These are phyloP conservation scores for Sisymbrium altissimum DNA, from an alignment of 345 rosid genomes.

Conservation along the genomic window DNA sequence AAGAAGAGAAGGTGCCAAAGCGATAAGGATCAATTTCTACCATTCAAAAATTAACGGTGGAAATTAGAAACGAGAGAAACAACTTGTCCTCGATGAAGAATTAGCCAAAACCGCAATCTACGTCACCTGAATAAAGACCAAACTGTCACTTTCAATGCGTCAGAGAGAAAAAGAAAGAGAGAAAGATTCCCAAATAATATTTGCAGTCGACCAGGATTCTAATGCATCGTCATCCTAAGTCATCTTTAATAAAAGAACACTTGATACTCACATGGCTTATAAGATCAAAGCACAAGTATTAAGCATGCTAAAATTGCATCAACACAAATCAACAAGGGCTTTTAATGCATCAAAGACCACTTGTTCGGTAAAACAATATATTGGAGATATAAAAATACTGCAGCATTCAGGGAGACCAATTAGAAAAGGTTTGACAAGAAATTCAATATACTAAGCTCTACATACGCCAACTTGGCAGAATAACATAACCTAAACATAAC, in stretches of 20 bases:
- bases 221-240: constrained; percentile 5
- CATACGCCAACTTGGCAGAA: neutral
- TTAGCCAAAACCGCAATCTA: constrained; percentile 32
- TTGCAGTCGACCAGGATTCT: constrained; percentile 22
- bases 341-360: neutral
- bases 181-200: constrained; percentile 16
- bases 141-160: constrained; percentile 34
- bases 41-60: constrained; percentile 41
- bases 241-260: neutral
- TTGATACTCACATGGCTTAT: constrained; percentile 9
- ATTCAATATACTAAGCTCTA: neutral
- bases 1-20: constrained; percentile 18
- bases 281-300: neutral
- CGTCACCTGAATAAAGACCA: constrained; percentile 30
- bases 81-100: constrained; percentile 17
- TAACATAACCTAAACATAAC: neutral
- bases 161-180: constrained; percentile 26
- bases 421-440: neutral
- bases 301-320: neutral
- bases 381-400: neutral
- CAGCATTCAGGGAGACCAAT: neutral
- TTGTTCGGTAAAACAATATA: neutral
- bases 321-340: neutral
- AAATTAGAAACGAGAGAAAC: constrained; percentile 19
- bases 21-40: constrained; percentile 50